Percentiles rank a stretch among this genome's conserved stretches.
Evolutionary conservation across 208 protist species (phyloP).

Genomic region (Leishmania tarentolae): DNA sequence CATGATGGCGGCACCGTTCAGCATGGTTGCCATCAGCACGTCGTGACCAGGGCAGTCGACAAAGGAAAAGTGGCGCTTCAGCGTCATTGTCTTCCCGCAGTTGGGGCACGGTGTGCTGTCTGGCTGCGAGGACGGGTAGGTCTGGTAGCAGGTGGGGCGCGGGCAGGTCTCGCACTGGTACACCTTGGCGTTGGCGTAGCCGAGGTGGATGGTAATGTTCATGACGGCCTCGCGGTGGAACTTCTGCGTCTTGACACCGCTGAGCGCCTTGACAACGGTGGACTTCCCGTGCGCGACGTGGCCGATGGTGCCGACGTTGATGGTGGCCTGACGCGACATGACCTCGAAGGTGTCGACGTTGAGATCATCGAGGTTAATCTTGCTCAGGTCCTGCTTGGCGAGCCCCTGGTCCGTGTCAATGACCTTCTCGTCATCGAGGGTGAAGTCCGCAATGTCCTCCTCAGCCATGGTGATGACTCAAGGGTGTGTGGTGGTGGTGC

Average conservation of each 20-base stretch:
- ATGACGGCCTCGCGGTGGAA: constrained; percentile 99
- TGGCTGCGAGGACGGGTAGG: constrained; percentile 87
- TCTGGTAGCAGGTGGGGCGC: constrained; percentile 94
- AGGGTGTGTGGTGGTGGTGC: not conserved
- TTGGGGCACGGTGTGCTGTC: constrained; percentile 85
- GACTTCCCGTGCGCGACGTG: constrained; percentile 99
- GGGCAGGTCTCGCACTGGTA: constrained; percentile 87
- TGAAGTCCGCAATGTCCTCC: constrained; percentile 74
- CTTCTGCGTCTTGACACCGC: constrained; percentile 98
- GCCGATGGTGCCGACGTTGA: constrained; percentile 99
- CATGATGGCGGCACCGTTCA: constrained; percentile 99
- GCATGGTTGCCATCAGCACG: constrained; percentile 99
- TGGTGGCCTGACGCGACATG: constrained; percentile 99
- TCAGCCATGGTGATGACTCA: constrained; percentile 48
- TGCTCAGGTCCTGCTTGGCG: constrained; percentile 74
- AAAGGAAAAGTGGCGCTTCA: constrained; percentile 98
- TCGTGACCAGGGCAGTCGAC: constrained; percentile 99
- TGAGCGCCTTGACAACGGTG: constrained; percentile 99
- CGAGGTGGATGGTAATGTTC: constrained; percentile 99
- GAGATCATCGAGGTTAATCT: constrained; percentile 81
- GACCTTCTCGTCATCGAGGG: constrained; percentile 53
- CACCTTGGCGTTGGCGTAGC: constrained; percentile 99
- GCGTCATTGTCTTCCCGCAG: constrained; percentile 69
- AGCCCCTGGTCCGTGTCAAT: constrained; percentile 53
- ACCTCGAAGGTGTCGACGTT: constrained; percentile 96